phyloP scores from a whole-genome alignment of 345 rosid species.

The Psidium friedrichsthalianum region DNA sequence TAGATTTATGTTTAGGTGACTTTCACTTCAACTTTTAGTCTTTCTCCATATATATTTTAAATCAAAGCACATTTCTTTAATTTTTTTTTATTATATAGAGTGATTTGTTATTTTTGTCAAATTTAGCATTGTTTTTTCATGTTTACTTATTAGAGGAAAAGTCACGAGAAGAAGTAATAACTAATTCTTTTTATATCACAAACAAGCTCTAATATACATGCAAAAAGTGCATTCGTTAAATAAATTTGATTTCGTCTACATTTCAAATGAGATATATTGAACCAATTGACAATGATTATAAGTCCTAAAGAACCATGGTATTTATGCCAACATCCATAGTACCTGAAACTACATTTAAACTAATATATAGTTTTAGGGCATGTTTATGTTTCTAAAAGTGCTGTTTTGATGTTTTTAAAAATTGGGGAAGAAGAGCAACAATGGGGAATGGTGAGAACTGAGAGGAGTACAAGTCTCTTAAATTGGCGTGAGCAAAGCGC shows the following conservation, averaged over 20 bases:
- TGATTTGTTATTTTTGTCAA: neutral
- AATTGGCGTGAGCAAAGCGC: too few species aligned
- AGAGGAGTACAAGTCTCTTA: too few species aligned
- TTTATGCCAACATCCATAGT: neutral
- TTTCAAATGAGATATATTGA: neutral
- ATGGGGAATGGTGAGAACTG: too few species aligned
- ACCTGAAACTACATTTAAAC: neutral
- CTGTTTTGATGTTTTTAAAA: neutral
- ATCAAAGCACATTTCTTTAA: neutral
- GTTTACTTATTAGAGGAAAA: neutral
- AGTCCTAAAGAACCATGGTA: neutral
- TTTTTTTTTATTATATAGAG: neutral
- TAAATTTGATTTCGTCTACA: neutral
- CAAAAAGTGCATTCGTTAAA: neutral
- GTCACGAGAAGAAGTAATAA: neutral
- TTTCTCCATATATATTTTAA: neutral
- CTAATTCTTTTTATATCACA: neutral
- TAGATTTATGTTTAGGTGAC: neutral
- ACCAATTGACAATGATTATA: neutral
- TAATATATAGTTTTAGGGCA: neutral
- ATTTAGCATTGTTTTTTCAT: neutral
- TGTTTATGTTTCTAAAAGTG: neutral
- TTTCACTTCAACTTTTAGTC: neutral
- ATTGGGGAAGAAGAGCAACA: neutral
- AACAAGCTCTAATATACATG: neutral